Percentiles rank a stretch among this genome's conserved stretches.
Evolutionary conservation across 2,329 filamentous ascomycete species (phyloP).

Genomic region (Rutstroemia sp.): DNA sequence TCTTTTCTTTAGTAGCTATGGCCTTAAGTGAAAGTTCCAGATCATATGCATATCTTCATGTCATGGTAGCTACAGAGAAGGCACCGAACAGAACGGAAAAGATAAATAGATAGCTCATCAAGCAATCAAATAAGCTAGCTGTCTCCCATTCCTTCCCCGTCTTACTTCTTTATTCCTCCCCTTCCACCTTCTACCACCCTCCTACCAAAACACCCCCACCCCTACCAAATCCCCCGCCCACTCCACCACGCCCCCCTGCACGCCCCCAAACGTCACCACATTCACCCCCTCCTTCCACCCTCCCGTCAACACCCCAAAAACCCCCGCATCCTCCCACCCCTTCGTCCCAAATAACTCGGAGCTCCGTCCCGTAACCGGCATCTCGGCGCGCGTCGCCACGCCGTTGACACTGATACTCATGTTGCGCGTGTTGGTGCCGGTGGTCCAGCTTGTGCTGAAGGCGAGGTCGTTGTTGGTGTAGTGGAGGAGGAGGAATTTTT

Average conservation of each 20-base stretch:
- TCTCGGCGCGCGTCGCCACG: conserved; percentile 17
- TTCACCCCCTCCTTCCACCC: conserved; percentile 19
- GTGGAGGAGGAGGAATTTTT: conserved; percentile 17
- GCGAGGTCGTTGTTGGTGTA: conserved; percentile 26
- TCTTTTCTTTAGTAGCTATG: too few species aligned
- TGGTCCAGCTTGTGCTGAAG: conserved; percentile 15
- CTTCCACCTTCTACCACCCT: too few species aligned
- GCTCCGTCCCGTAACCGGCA: conserved; percentile 21
- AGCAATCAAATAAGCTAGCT: too few species aligned
- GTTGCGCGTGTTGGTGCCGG: conserved; percentile 23
- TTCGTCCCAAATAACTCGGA: conserved; percentile 19
- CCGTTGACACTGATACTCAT: conserved; percentile 22
- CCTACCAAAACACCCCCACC: conserved; percentile 22
- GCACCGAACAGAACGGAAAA: too few species aligned
- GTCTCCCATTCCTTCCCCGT: too few species aligned
- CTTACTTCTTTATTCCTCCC: too few species aligned
- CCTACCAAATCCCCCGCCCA: conserved; percentile 34
- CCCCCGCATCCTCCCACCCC: conserved; percentile 23
- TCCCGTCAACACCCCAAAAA: conserved; percentile 18
- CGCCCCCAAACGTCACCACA: conserved; percentile 30
- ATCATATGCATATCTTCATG: too few species aligned
- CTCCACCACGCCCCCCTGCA: conserved; percentile 22
- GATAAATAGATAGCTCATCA: too few species aligned
- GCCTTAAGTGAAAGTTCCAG: too few species aligned
- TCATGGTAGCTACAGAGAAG: too few species aligned